Conservation (phyloP, 495 filamentous ascomycete genomes). For the Penicillium roqueforti region DNA sequence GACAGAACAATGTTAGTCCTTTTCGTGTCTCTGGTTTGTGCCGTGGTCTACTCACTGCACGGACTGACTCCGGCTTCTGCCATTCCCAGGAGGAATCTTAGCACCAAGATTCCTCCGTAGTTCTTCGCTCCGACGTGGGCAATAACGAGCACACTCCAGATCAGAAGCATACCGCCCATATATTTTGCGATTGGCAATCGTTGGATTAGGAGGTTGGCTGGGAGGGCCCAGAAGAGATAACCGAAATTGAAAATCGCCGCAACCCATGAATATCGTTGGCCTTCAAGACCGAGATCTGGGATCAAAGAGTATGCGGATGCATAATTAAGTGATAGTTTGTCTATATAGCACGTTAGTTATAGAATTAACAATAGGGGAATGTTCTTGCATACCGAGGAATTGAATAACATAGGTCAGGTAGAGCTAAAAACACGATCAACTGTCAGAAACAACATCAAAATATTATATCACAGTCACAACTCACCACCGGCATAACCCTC, state of each 20-base stretch:
- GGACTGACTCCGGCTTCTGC: constrained; percentile 60
- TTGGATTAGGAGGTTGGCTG: constrained; percentile 52
- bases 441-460: not conserved
- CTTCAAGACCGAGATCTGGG: constrained; percentile 42
- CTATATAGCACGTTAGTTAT: constrained; percentile 9
- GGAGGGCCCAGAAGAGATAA: constrained; percentile 49
- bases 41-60: constrained; percentile 25
- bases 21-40: not conserved
- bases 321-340: constrained; percentile 40
- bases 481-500: constrained; percentile 34
- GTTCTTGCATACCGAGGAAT: constrained; percentile 26
- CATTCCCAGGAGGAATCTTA: constrained; percentile 61
- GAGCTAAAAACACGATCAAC: constrained; percentile 16
- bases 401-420: constrained; percentile 39
- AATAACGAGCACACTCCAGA: constrained; percentile 55
- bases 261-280: constrained; percentile 54
- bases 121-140: constrained; percentile 54
- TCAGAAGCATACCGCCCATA: constrained; percentile 54
- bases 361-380: not conserved
- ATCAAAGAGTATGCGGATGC: constrained; percentile 38
- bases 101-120: constrained; percentile 52
- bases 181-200: constrained; percentile 55
- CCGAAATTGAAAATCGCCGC: constrained; percentile 49
- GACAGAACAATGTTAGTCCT: not conserved
- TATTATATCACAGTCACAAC: not conserved